Evolutionary conservation across 1,139 yeast genomes (phyloP), one percentile per base, ranked within the genome.

Genomic region (Debaryomycetaceae sp.): DNA sequence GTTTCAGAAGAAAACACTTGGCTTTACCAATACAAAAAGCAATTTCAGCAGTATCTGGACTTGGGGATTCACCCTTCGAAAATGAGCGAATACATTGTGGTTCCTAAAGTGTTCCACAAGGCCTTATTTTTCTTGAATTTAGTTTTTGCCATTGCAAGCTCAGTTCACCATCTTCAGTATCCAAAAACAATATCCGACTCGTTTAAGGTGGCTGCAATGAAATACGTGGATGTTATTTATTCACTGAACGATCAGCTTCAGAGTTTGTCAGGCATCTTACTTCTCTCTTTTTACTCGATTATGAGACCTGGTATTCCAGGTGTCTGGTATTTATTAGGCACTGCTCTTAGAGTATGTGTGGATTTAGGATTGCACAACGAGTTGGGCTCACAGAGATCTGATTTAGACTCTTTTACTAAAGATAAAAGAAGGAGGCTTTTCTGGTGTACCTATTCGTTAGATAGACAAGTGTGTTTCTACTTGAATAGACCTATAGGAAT

Each of bases 261-360:
- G 51, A 73, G 86, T 1, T 61, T 89, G 3, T 91, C 86, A 54
- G 92, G 91, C 0, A 67, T 87, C 14, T 57, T 89, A 24, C 64
- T 87, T 17, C 64, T 84, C 33, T 79, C 94, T 0, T 57, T 82
- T 5, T 89, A 85, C 55, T 81, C 95, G 2, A 73, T 79, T 17
- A 72, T 83, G 89, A 67, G 88, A 46, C 89, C 91, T 0, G 78
- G 85, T 1, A 78, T 80, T 4, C 96, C 96, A 0, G 94, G 96
- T 2, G 87, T 87, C n/a, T 89, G 97, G 97, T 87, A 87, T 54
- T 79, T 87, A 1, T 67, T 87, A 45, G 96, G 96, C 0, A 78
- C 87, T 5, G 92, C 92, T 0, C 61, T 87, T 37, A 70, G 96
- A 42, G 61, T 87, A 39, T 83, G 94, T 50, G 87, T 88, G 18